Evolutionary conservation across 495 filamentous ascomycete species (phyloP), one percentile per base, ranked within the genome.

Genomic region (Tuber microsphaerosporum): DNA sequence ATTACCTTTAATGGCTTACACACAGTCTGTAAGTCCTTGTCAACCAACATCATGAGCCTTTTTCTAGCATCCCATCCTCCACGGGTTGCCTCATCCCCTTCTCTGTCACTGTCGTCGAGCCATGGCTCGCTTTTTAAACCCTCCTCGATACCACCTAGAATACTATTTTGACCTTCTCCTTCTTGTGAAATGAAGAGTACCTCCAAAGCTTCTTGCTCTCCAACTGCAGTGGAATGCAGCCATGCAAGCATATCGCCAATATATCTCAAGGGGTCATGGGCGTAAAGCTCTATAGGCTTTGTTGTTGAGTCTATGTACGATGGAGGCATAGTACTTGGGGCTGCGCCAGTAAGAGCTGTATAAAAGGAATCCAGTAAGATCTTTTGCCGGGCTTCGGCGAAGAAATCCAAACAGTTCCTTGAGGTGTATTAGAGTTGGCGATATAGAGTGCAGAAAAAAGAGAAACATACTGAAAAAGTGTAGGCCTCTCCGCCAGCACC

Each of bases 211-310:
- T 99, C 95, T 68, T 92, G 88, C 84, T 99, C 95, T 31, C 94
- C 94, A 0, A 98, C 95, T 0, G 94, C 89, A 9, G 94, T 91
- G 1, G 96, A 97, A 82, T 99, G 95, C 3, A 90, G 89, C 95
- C 95, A 99, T 9, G 95, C 95, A 22, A 98, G 88, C 94, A 99
- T 98, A 82, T 99, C 95, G 34, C 95, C 94, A 31, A 97, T 90
- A 81, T 98, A 99, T 46, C 95, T 88, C 20, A 99, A 85, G 19
- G 93, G 91, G 81, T 99, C 95, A 81, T 97, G 94, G 17, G 95
- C 93, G 45, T 90, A 92, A 69, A 97, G 88, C 82, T 99, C 96
- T 78, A 99, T 99, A 0, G 96, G 94, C 76, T 98, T 97, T 39
- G 92, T 88, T 8, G 88, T 87, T 20, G 78, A 81, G 71, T 88